Percentiles rank a stretch among this genome's conserved stretches.
Evolutionary conservation across 1,284 basidiomycete genomes (phyloP).

Genomic region (Mycosarcoma mackinlayi): DNA sequence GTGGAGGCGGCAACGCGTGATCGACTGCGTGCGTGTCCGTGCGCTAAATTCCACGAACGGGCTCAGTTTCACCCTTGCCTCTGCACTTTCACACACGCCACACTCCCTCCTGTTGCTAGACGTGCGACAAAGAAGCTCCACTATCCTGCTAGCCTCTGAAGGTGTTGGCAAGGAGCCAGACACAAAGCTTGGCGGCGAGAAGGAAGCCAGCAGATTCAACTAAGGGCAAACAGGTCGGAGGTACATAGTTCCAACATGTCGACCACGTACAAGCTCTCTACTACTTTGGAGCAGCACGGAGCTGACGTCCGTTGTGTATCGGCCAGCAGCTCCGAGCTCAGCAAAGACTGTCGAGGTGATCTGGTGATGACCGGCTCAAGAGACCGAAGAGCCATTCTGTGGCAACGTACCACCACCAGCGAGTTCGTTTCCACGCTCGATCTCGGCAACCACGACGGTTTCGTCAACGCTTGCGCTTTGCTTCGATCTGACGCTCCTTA

Average conservation of each 20-base stretch:
- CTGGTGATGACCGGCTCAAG: slow-evolving; percentile 58
- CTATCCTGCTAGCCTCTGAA: too few relatives aligned
- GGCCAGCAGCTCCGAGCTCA: slow-evolving; percentile 21
- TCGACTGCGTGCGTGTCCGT: slow-evolving; percentile 38
- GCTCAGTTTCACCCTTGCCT: slow-evolving; percentile 1
- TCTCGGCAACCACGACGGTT: slow-evolving; percentile 58
- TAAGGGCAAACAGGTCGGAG: too few relatives aligned
- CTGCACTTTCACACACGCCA: slow-evolving; percentile 1
- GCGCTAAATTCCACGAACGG: slow-evolving; percentile 11
- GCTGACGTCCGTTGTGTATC: slow-evolving; percentile 61
- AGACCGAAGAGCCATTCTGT: slow-evolving; percentile 49
- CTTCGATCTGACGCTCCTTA: slow-evolving; percentile 17
- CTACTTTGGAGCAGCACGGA: slow-evolving; percentile 53
- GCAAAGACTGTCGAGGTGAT: slow-evolving; percentile 34
- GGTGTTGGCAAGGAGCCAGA: too few relatives aligned
- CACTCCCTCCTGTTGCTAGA: background rate
- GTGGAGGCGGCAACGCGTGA: slow-evolving; percentile 40
- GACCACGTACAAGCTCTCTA: slow-evolving; percentile 48
- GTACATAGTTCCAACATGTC: slow-evolving; percentile 25
- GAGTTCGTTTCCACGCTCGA: slow-evolving; percentile 37
- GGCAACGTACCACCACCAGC: slow-evolving; percentile 44
- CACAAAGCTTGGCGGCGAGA: too few relatives aligned
- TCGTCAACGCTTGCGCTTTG: slow-evolving; percentile 59
- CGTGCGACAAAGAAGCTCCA: background rate
- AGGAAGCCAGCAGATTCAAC: too few relatives aligned